These are phyloP conservation scores for Chrysoporthe deuterocubensis DNA, from an alignment of 2,329 filamentous ascomycete genomes.

Conservation along the genomic window DNA sequence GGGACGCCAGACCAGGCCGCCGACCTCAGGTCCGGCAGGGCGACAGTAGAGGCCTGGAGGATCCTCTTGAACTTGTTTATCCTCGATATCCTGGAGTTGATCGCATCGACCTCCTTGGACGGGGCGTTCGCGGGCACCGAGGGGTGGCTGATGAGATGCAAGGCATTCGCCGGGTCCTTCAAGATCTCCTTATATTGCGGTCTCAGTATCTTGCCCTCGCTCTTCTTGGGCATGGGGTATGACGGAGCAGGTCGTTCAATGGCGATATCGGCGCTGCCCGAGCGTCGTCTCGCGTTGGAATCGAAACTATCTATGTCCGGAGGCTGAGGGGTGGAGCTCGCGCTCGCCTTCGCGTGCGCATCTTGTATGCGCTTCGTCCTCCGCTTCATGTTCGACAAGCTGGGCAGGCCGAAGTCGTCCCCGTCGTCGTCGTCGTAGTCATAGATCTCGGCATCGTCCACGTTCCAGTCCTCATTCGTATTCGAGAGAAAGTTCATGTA, in stretches of 20 bases:
- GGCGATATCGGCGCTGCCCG: constrained; percentile 91
- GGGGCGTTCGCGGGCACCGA: constrained; percentile 73
- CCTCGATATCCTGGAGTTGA: constrained; percentile 84
- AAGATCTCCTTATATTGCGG: constrained; percentile 98
- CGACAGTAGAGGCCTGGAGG: constrained; percentile 88
- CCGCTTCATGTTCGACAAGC: constrained; percentile 87
- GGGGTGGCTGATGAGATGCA: constrained; percentile 92
- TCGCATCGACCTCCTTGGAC: constrained; percentile 81
- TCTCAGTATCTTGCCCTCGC: constrained; percentile 90
- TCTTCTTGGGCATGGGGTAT: constrained; percentile 88
- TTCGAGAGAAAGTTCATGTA: constrained; percentile 84
- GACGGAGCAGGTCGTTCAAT: constrained; percentile 81
- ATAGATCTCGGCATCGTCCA: constrained; percentile 74
- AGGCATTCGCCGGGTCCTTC: constrained; percentile 84
- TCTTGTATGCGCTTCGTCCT: constrained; percentile 61
- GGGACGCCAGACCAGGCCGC: constrained; percentile 94
- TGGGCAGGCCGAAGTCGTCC: constrained; percentile 94
- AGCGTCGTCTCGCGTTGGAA: constrained; percentile 52
- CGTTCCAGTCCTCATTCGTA: constrained; percentile 81
- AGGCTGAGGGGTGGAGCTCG: constrained; percentile 29
- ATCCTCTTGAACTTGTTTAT: constrained; percentile 99
- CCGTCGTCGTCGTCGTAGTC: constrained; percentile 86
- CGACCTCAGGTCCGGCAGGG: constrained; percentile 79
- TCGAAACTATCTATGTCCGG: constrained; percentile 22
- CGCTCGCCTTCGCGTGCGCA: constrained; percentile 43